Evolutionary conservation across 257 asterid species (phyloP), one percentile per base, ranked within the genome.

Genomic region (Verbascum thapsus): DNA sequence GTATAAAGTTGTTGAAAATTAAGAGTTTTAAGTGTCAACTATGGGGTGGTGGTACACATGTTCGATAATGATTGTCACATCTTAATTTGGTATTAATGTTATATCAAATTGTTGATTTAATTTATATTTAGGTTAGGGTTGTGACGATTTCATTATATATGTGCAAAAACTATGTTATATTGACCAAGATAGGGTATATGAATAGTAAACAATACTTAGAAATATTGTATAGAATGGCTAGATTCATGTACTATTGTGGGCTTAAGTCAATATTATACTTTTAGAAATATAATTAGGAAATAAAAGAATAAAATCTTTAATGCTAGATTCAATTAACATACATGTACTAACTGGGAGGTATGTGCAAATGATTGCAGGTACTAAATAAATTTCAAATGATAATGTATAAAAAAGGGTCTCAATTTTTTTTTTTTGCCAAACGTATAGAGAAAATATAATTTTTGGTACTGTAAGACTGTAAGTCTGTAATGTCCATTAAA

Each of bases 21-120:
- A 35, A 20, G 52, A 45, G 39, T 44, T 30, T 34, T 30, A 35
- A 66, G 55, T 26, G 64, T 66, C 71, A 66, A 66, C 64, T 66
- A 55, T 66, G 34, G 35, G 57, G 64, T 66, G 57, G 64, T 66
- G 64, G 64, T 57, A 66, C 53, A 48, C 63, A 54, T 66, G 71
- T 54, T 66, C 64, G 37, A 44, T 66, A 55, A 66, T 54, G 77
- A 77, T 77, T 77, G 66, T 34, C 82, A 73, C 82, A 68, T 67
- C 75, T 72, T 72, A 19, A 58, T 50, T 58, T 13, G 22, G 32
- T 49, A 10, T n/a, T 51, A 0, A 22, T 17, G 3, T 10, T 53
- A 15, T 35, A 64, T 1, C 5, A 26, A 37, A 37, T 19, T 42
- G 16, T 5, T 2, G 19, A 10, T 3, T 52, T 40, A 15, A 41